A percentile compares a stretch with the other conserved stretches of the same genome.
Conservation (phyloP, 139 green algal genomes). For the Coelastrella sp. region DNA sequence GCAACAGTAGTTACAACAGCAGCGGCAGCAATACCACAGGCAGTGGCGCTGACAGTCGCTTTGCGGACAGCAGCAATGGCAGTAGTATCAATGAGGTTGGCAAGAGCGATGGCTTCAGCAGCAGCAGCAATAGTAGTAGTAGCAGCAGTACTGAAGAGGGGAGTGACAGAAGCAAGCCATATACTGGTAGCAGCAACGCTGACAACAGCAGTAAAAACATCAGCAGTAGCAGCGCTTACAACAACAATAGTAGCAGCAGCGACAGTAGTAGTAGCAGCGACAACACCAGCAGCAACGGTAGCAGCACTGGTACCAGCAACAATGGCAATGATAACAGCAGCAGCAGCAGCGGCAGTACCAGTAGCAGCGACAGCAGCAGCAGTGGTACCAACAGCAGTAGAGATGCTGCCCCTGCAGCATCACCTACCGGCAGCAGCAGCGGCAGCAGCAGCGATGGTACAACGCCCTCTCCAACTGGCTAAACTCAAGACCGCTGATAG, state of each 20-base stretch:
- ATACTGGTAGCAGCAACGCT: not conserved
- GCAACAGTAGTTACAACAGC: not conserved
- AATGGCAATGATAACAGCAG: not conserved
- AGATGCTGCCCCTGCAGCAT: no score
- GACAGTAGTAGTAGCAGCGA: not conserved
- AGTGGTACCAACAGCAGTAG: no score
- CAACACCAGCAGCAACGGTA: not conserved
- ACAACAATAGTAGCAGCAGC: not conserved
- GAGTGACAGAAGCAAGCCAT: not conserved
- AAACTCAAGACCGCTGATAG: no score
- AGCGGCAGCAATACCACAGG: not conserved
- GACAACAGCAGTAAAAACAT: not conserved
- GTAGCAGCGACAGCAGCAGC: no score
- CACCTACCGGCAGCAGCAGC: no score
- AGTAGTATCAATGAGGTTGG: not conserved
- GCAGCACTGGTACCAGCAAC: not conserved
- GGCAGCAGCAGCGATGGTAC: no score
- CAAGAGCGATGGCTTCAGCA: not conserved
- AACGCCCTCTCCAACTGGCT: no score
- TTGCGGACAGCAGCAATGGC: not conserved
- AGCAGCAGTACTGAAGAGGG: constrained; percentile 7
- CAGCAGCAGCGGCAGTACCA: not conserved
- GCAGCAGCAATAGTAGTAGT: not conserved
- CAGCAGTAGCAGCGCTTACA: not conserved
- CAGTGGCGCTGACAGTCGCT: no score